These are phyloP conservation scores for Pseudodiploospora longispora DNA, from an alignment of 2,329 filamentous ascomycete species.

Conservation along the genomic window DNA sequence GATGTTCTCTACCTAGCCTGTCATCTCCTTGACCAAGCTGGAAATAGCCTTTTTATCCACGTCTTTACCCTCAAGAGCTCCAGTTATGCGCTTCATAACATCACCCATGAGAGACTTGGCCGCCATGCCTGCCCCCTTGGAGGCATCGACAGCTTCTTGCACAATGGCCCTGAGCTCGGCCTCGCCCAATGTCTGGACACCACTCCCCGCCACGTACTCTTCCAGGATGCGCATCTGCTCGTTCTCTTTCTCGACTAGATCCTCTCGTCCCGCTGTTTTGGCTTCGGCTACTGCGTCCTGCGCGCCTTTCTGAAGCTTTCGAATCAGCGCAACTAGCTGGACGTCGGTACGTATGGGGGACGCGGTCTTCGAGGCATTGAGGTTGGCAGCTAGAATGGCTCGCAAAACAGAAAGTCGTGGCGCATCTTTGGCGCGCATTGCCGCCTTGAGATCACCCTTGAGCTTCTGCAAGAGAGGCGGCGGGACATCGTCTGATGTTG, in stretches of 20 bases:
- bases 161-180: constrained; percentile 52
- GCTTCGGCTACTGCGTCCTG: constrained; percentile 58
- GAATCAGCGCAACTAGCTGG: constrained; percentile 59
- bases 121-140: constrained; percentile 37
- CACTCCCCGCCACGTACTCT: constrained; percentile 53
- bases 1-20: constrained; percentile 7
- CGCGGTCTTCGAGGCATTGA: constrained; percentile 67
- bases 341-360: constrained; percentile 63
- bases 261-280: constrained; percentile 51
- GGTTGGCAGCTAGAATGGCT: constrained; percentile 57
- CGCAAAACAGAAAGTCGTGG: constrained; percentile 62
- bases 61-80: constrained; percentile 51
- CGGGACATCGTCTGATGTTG: constrained; percentile 26
- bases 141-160: constrained; percentile 39
- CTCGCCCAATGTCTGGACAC: constrained; percentile 49
- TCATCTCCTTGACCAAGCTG: constrained; percentile 49
- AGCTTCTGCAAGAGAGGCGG: constrained; percentile 45
- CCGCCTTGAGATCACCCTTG: constrained; percentile 54
- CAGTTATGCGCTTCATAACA: constrained; percentile 54
- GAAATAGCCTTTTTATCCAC: constrained; percentile 56
- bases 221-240: constrained; percentile 56
- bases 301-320: constrained; percentile 51
- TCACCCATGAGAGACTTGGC: constrained; percentile 46
- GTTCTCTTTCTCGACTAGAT: constrained; percentile 64
- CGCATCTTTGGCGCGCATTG: constrained; percentile 58